Evolutionary conservation across 805 yeast species (phyloP).

Genomic region (Saccharomyces jurei): DNA sequence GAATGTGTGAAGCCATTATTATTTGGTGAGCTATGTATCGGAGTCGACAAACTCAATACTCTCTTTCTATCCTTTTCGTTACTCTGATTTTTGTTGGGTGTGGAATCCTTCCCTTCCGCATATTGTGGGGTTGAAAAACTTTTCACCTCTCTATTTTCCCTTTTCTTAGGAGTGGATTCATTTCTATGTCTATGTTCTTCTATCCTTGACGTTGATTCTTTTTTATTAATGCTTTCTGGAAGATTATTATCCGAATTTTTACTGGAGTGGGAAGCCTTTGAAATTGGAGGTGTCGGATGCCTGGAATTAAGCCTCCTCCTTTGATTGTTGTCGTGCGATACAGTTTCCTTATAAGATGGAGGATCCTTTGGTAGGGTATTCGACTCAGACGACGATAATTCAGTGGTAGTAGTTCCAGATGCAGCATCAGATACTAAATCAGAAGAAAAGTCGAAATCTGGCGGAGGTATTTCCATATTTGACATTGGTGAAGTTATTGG

Average conservation of each 20-base stretch:
- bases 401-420: neutral
- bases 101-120: neutral
- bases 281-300: neutral
- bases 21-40: neutral
- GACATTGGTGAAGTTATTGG: slow-evolving; percentile 39
- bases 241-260: neutral
- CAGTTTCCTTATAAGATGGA: slow-evolving; percentile 30
- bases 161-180: neutral
- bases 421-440: neutral
- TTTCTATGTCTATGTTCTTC: neutral
- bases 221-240: neutral
- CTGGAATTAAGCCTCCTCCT: neutral
- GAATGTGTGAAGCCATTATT: neutral
- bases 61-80: neutral
- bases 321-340: slow-evolving; percentile 2
- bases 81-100: neutral
- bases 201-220: neutral
- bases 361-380: slow-evolving; percentile 25
- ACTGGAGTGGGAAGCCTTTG: neutral
- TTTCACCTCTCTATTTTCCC: neutral
- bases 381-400: neutral
- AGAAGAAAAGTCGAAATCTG: slow-evolving; percentile 13
- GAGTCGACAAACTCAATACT: neutral
- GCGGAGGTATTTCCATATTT: slow-evolving; percentile 12
- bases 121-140: neutral